Percentiles rank a stretch among this genome's conserved stretches.
Evolutionary conservation across 768 basidiomycete genomes (phyloP).

Genomic region (Cyclocybe aegerita): DNA sequence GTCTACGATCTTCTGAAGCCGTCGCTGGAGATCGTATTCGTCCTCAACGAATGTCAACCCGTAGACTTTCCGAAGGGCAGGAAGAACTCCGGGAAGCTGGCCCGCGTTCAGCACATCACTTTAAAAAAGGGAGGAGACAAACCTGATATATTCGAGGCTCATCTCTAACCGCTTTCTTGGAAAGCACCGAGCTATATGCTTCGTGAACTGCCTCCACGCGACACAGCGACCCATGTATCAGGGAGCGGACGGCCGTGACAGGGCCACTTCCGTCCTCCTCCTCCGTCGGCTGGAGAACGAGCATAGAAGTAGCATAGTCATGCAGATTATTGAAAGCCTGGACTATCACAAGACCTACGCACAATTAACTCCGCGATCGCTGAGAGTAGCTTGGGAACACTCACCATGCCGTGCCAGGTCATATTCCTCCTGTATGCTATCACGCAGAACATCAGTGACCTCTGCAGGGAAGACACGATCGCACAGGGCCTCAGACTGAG

Average conservation of each 20-base stretch:
- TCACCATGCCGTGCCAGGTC: slow-evolving; percentile 20
- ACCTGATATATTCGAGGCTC: slow-evolving; percentile 15
- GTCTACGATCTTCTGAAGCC: slow-evolving; percentile 16
- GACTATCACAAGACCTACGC: slow-evolving; percentile 20
- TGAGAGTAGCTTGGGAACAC: neutral
- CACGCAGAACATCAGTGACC: slow-evolving; percentile 20
- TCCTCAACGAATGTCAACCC: slow-evolving; percentile 20
- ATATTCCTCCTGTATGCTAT: slow-evolving; percentile 20
- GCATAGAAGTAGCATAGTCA: slow-evolving; percentile 15
- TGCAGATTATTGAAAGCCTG: slow-evolving; percentile 19
- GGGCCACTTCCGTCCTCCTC: slow-evolving; percentile 19
- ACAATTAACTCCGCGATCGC: neutral
- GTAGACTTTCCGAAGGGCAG: slow-evolving; percentile 15
- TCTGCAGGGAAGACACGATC: slow-evolving; percentile 22
- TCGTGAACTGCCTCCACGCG: slow-evolving; percentile 21
- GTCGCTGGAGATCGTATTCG: slow-evolving; percentile 16
- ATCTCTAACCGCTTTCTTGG: slow-evolving; percentile 2
- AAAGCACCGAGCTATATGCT: slow-evolving; percentile 13
- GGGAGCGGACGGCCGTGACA: slow-evolving; percentile 17
- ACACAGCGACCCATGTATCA: slow-evolving; percentile 17
- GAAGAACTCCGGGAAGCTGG: slow-evolving; percentile 27
- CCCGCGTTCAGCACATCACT: neutral
- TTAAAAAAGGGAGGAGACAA: neutral
- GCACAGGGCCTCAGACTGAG: slow-evolving; percentile 24
- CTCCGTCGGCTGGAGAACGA: slow-evolving; percentile 11